Evolutionary conservation across 306 rosid genomes (phyloP).

Genomic region (Ammopiptanthus mongolicus): DNA sequence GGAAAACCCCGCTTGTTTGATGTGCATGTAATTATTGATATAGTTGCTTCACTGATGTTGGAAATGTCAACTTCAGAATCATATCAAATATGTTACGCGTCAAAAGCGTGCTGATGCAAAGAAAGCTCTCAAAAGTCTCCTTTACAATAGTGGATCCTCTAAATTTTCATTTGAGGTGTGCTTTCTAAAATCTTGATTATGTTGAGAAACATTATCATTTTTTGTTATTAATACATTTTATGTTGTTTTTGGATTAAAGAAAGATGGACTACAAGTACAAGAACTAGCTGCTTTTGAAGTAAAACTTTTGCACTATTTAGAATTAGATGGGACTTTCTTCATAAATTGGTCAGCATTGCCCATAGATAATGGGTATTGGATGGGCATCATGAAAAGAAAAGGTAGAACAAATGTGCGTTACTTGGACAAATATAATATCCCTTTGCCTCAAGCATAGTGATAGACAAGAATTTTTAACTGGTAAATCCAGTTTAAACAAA

Average conservation of each 20-base stretch:
- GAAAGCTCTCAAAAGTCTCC: constrained; percentile 78
- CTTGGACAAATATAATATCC: neutral
- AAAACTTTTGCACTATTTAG: neutral
- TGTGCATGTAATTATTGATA: neutral
- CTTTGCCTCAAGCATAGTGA: neutral
- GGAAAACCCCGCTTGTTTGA: constrained; percentile 10
- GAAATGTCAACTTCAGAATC: constrained; percentile 46
- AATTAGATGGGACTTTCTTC: neutral
- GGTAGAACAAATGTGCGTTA: neutral
- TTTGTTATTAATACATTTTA: constrained; percentile 5
- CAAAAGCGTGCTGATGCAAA: constrained; percentile 85
- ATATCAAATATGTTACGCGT: constrained; percentile 53
- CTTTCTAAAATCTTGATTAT: neutral
- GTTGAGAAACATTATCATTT: constrained; percentile 7
- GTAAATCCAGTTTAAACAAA: too few relatives aligned
- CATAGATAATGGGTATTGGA: neutral
- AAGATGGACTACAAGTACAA: neutral
- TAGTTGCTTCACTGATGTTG: constrained; percentile 20
- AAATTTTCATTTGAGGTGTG: constrained; percentile 44
- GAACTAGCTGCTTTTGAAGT: neutral
- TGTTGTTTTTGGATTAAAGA: neutral
- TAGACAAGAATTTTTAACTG: too few relatives aligned
- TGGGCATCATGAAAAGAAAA: neutral
- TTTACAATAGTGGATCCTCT: constrained; percentile 57
- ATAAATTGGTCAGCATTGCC: neutral